phyloP scores from a whole-genome alignment of 2,329 filamentous ascomycete genomes.

The Paraphaeosphaeria minitans region DNA sequence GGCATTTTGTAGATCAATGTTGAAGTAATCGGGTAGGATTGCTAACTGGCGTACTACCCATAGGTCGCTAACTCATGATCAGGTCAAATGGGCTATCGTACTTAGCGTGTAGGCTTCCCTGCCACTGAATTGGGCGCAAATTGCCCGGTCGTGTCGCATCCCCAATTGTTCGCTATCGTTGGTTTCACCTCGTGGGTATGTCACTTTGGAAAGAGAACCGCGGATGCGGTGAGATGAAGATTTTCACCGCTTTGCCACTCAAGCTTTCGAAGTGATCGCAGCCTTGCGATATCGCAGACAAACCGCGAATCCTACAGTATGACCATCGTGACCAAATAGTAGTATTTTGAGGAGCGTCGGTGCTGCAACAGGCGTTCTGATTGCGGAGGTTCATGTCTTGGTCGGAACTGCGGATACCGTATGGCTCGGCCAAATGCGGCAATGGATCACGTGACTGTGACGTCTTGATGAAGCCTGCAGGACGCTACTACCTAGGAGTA shows the following conservation, averaged over 20 bases:
- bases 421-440: constrained; percentile 1
- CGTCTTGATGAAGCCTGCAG: neutral
- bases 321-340: neutral
- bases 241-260: neutral
- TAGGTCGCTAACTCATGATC: no score
- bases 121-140: no score
- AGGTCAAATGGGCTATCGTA: no score
- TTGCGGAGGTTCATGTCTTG: neutral
- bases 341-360: neutral
- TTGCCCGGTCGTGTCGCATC: no score
- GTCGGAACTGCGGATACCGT: neutral
- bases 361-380: neutral
- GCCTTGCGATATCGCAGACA: neutral
- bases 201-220: no score
- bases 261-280: neutral
- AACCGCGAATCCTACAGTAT: neutral
- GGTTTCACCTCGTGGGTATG: no score
- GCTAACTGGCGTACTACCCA: no score
- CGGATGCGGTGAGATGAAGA: neutral
- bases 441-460: neutral
- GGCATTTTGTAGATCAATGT: no score
- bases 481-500: neutral
- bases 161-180: neutral
- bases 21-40: no score
- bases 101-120: no score